phyloP scores from a whole-genome alignment of 129 eudicot genomes.

The Mikania micrantha region DNA sequence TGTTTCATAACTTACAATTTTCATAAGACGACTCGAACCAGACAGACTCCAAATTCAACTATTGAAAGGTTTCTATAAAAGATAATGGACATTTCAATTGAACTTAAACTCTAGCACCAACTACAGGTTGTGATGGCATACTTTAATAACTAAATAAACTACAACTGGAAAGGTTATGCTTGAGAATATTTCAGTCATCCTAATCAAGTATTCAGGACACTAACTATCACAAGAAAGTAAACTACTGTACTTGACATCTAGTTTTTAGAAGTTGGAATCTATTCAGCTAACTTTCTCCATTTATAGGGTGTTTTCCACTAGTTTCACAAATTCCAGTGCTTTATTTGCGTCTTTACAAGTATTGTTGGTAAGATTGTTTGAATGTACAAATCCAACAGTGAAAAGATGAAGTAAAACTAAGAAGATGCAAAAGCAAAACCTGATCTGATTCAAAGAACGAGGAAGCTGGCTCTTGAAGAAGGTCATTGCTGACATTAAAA shows the following conservation, averaged over 20 bases:
- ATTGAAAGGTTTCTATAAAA: not conserved
- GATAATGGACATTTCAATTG: not conserved
- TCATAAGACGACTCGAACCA: not conserved
- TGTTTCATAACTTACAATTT: constrained; percentile 11
- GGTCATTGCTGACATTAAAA: constrained; percentile 50
- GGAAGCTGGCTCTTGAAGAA: constrained; percentile 35
- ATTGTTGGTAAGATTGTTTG: not conserved
- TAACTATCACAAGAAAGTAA: not conserved
- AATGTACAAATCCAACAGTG: constrained; percentile 13
- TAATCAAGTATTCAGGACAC: not conserved
- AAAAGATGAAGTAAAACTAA: constrained; percentile 3
- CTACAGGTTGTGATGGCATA: not conserved
- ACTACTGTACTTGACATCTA: not conserved
- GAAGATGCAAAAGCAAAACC: constrained; percentile 30
- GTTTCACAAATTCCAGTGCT: not conserved
- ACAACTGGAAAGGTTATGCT: not conserved
- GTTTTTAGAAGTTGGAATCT: not conserved
- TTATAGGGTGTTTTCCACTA: not conserved
- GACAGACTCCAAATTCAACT: not conserved
- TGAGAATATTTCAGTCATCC: constrained; percentile 1
- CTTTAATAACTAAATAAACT: constrained; percentile 1
- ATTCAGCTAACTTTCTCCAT: not conserved
- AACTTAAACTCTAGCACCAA: not conserved
- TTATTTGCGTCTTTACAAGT: not conserved
- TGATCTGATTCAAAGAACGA: constrained; percentile 43